Percentiles rank a stretch among this genome's conserved stretches.
Conservation (phyloP, 2,329 filamentous ascomycete genomes). For the Sclerotinia borealis region DNA sequence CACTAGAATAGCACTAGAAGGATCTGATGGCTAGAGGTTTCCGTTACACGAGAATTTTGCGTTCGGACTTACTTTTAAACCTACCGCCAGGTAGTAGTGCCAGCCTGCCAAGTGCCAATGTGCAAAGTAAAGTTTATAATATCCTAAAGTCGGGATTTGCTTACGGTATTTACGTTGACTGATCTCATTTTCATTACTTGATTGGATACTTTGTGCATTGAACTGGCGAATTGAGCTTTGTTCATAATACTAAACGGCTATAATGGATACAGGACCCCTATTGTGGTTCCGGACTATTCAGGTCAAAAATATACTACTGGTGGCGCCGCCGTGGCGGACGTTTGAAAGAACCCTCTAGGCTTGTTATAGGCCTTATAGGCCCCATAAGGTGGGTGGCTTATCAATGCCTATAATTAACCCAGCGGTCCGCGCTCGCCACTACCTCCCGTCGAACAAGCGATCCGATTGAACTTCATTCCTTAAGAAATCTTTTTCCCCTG, state of each 20-base stretch:
- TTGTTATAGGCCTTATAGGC: too few species aligned
- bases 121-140: not conserved
- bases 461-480: not conserved
- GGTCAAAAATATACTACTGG: not conserved
- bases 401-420: not conserved
- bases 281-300: not conserved
- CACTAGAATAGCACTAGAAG: constrained; percentile 4
- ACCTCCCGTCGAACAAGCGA: not conserved
- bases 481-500: too few species aligned
- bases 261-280: too few species aligned
- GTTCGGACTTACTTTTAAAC: not conserved
- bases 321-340: too few species aligned
- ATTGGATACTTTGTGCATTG: not conserved
- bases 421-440: not conserved
- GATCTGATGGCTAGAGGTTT: constrained; percentile 1
- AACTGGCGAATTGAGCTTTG: not conserved
- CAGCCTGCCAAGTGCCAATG: not conserved
- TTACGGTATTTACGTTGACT: not conserved
- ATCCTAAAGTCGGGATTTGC: not conserved
- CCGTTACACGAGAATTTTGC: not conserved
- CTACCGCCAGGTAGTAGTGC: too few species aligned
- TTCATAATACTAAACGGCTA: too few species aligned
- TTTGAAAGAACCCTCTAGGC: not conserved
- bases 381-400: not conserved
- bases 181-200: not conserved